Base-by-base conservation (phyloP, 1,284 basidiomycete genomes). In the Tilletiaria anomala region DNA sequence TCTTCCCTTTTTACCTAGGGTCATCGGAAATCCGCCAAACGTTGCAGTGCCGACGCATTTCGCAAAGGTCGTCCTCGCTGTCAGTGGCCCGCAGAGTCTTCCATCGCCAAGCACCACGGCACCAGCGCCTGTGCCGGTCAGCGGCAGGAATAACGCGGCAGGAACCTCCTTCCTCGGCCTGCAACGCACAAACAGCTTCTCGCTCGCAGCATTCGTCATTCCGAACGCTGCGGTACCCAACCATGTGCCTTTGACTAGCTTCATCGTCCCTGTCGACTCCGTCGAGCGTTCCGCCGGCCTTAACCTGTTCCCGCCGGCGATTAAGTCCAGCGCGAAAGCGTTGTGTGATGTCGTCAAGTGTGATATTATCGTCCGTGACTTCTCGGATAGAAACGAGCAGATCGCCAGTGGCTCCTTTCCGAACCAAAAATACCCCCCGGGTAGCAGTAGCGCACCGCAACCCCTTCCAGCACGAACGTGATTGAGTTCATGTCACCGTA, bases 21-120 rank as follows among this genome's bases (percentile, higher is more conserved):
- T 97, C 32, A 94, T 96, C 51, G 93, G 91, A 0, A 77, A 76
- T 24, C 88, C 86, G 18, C 86, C 87, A 3, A 83, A 82, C 57
- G 74, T 96, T 41, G 73, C 82, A 23, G 93, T 97, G 5, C 93
- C 93, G 0, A 97, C 93, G 4, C 93, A 99, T 67, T 97, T 97
- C 68, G 91, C 91, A 23, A 97, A 96, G 70, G 88, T 96, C 21
- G 78, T 96, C 19, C 73, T 94, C 40, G 78, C 10, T 29, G 26
- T 29, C 10, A 8, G n/a, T 8, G 26, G 26, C 26, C n/a, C n/a
- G n/a, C n/a, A n/a, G n/a, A n/a, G n/a, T n/a, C n/a, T n/a, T n/a
- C n/a, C n/a, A n/a, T n/a, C n/a, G n/a, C n/a, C n/a, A n/a, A n/a
- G n/a, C n/a, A 29, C 26, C 26, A 29, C 8, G 10, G 10, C 26